Evolutionary conservation across 306 rosid species (phyloP), one percentile per base, ranked within the genome.

Genomic region (Castanopsis chinensis): DNA sequence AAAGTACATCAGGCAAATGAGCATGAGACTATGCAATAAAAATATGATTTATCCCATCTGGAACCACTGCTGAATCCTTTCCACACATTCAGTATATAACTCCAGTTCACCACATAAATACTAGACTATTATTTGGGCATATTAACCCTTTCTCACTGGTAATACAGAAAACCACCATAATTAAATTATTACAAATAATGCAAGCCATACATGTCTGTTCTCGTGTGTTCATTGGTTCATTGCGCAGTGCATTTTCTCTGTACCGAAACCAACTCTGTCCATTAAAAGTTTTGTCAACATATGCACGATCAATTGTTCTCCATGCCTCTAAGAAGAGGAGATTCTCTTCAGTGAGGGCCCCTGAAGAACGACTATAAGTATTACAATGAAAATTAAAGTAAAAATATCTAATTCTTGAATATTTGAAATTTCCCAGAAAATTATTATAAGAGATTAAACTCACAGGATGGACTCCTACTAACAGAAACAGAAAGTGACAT

Each of bases 211-310:
- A 92, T 64, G 99, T 95, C 75, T 95, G 92, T 86, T 86, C 89
- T 79, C 97, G 84, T 27, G 88, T 91, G 86, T 91, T 95, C 99
- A 95, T 95, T 3, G 92, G 95, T 77, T 95, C 97, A 80, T 76
- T 89, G 76, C 89, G 92, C 57, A 95, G 81, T 53, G 97, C 98
- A 86, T 91, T 83, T 86, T 95, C 99, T 89, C 99, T 91, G 82
- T 91, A 95, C 77, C 91, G 91, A 82, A 95, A 95, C 99, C 99
- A 95, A 86, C 91, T 95, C 69, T 95, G 99, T 45, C 99, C 99
- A 71, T 95, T 91, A 77, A 95, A 95, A 78, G 79, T 84, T 86
- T 95, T 95, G 86, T 92, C 99, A 25, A 95, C 83, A 85, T 95
- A 95, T 30, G 99, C 98, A 64, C 98, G 88, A 76, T 95, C 99